These are phyloP conservation scores for Aspergillus latus DNA, from an alignment of 2,329 filamentous ascomycete genomes.

Conservation along the genomic window DNA sequence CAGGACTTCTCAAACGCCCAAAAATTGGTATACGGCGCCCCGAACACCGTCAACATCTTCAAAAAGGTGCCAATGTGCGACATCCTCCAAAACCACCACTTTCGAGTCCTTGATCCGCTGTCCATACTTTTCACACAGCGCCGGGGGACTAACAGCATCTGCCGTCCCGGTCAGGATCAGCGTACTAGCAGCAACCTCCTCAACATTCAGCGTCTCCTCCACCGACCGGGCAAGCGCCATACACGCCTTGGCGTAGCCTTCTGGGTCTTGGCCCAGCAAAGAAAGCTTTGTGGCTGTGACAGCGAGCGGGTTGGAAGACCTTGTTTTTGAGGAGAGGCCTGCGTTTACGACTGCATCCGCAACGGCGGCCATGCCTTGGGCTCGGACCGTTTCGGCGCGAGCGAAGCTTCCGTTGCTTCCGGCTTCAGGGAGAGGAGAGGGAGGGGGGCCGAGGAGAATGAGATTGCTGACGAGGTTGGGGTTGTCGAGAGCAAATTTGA, in stretches of 20 bases:
- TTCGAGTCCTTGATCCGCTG: slow-evolving; percentile 5
- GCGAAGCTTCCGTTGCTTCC: slow-evolving; percentile 30
- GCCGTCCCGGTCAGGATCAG: slow-evolving; percentile 49
- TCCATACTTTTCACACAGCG: slow-evolving; percentile 35
- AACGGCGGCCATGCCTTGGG: slow-evolving; percentile 47
- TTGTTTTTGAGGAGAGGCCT: slow-evolving; percentile 41
- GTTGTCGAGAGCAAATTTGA: slow-evolving; percentile 43
- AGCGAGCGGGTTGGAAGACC: slow-evolving; percentile 42
- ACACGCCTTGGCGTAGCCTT: slow-evolving; percentile 58
- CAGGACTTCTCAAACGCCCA: not conserved
- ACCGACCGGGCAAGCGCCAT: slow-evolving; percentile 48
- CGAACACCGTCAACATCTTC: slow-evolving; percentile 41
- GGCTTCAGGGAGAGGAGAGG: slow-evolving; percentile 45
- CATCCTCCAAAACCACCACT: slow-evolving; percentile 37
- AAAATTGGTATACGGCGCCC: not conserved
- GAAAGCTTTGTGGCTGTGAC: slow-evolving; percentile 45
- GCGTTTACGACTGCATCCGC: slow-evolving; percentile 41
- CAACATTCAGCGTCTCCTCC: slow-evolving; percentile 32
- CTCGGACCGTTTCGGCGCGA: slow-evolving; percentile 45
- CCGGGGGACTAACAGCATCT: slow-evolving; percentile 46
- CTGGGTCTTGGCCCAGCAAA: slow-evolving; percentile 51
- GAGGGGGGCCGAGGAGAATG: slow-evolving; percentile 51
- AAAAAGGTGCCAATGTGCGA: slow-evolving; percentile 55
- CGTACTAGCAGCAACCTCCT: slow-evolving; percentile 32
- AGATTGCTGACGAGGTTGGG: slow-evolving; percentile 46